phyloP scores from a whole-genome alignment of 148 eudicot genomes.

The Camellia japonica region DNA sequence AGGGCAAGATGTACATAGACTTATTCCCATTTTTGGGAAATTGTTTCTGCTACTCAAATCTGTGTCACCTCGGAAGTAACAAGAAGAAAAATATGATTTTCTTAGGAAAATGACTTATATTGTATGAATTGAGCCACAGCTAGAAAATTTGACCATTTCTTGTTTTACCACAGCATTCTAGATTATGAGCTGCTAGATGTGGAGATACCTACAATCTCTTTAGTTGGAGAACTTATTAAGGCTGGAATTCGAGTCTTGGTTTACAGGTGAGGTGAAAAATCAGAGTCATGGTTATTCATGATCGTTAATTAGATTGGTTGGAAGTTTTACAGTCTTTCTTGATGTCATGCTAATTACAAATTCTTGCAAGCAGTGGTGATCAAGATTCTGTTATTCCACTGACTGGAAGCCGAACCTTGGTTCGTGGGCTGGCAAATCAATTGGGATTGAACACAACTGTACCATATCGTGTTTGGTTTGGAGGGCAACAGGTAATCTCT shows the following conservation, averaged over 20 bases:
- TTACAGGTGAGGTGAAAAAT: slow-evolving; percentile 58
- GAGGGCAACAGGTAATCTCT: slow-evolving; percentile 65
- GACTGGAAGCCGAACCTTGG: slow-evolving; percentile 72
- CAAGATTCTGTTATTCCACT: slow-evolving; percentile 89
- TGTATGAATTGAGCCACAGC: neutral
- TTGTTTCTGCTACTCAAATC: too few relatives aligned
- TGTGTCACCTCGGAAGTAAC: too few relatives aligned
- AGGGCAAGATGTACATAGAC: too few relatives aligned
- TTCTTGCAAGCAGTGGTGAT: slow-evolving; percentile 57
- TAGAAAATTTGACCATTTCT: neutral
- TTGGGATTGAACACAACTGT: slow-evolving; percentile 60
- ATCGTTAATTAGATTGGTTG: neutral
- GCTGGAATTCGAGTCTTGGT: slow-evolving; percentile 81
- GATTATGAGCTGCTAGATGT: slow-evolving; percentile 79
- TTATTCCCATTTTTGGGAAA: too few relatives aligned
- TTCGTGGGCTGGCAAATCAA: slow-evolving; percentile 50
- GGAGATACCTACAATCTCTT: slow-evolving; percentile 81
- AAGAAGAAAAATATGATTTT: too few relatives aligned
- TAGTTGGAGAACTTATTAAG: slow-evolving; percentile 67
- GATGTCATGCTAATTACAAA: neutral
- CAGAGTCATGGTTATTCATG: neutral
- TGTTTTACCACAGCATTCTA: slow-evolving; percentile 53
- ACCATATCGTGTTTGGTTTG: slow-evolving; percentile 90
- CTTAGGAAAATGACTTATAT: neutral
- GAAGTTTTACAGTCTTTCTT: neutral